Conservation (phyloP, 2,329 filamentous ascomycete species). For the Colletotrichum scovillei region DNA sequence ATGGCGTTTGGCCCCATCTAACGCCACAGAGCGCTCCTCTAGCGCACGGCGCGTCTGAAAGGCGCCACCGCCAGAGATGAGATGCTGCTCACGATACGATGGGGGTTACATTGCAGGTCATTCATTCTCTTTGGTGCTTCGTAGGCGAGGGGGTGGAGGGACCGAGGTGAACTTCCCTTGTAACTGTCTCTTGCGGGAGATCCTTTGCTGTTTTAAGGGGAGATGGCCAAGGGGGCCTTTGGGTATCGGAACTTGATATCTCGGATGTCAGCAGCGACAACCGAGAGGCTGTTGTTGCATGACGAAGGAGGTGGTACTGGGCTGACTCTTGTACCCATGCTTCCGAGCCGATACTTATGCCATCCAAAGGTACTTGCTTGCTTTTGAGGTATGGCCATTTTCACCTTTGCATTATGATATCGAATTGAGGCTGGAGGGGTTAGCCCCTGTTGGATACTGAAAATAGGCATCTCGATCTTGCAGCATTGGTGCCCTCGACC, state of each 20-base stretch:
- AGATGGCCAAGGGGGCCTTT: conserved; percentile 5
- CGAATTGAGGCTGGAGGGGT: background rate
- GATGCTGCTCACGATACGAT: conserved; percentile 15
- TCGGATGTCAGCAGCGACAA: conserved; percentile 19
- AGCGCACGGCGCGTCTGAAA: background rate
- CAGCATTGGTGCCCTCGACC: background rate
- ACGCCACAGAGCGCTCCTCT: conserved; percentile 10
- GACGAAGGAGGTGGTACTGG: background rate
- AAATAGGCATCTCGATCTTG: conserved; percentile 3
- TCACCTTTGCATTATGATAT: background rate
- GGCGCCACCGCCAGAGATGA: conserved; percentile 1
- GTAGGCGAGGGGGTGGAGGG: conserved; percentile 8
- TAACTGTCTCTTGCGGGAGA: conserved; percentile 22
- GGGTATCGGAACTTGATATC: conserved; percentile 1
- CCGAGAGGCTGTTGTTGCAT: conserved; percentile 15
- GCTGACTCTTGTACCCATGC: background rate
- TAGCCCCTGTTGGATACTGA: background rate
- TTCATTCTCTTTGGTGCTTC: conserved; percentile 16
- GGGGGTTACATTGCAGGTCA: conserved; percentile 25
- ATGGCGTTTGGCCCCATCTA: conserved; percentile 6
- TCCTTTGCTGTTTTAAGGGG: conserved; percentile 15
- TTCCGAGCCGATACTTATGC: conserved; percentile 10
- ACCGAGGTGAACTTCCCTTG: conserved; percentile 3
- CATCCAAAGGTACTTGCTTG: background rate
- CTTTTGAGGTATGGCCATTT: background rate